These are phyloP conservation scores for Microcyclosporella mali DNA, from an alignment of 2,329 filamentous ascomycete genomes.

Conservation along the genomic window DNA sequence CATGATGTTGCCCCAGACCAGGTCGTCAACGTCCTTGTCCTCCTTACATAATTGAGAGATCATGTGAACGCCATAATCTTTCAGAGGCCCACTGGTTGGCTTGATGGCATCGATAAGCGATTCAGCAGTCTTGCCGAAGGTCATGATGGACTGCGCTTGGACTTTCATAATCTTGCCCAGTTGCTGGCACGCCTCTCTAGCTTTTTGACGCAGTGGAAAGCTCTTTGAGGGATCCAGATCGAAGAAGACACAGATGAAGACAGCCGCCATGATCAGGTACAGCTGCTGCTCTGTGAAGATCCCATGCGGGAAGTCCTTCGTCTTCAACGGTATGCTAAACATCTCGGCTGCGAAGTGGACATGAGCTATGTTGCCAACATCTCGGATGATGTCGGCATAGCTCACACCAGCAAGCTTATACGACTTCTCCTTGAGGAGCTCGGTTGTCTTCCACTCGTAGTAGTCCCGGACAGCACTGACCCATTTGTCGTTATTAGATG, in stretches of 20 bases:
- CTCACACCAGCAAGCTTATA: conserved; percentile 42
- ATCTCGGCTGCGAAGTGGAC: conserved; percentile 51
- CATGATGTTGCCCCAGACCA: conserved; percentile 54
- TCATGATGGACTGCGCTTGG: conserved; percentile 43
- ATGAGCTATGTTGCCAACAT: conserved; percentile 49
- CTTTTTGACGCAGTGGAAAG: conserved; percentile 47
- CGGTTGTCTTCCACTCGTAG: conserved; percentile 44
- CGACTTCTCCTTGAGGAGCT: conserved; percentile 40
- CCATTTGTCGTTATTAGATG: conserved; percentile 37
- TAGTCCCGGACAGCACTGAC: conserved; percentile 41
- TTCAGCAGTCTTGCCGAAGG: conserved; percentile 35
- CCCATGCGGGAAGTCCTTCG: conserved; percentile 42
- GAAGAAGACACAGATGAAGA: conserved; percentile 51
- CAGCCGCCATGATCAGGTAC: conserved; percentile 47
- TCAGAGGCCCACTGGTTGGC: conserved; percentile 36
- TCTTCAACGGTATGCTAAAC: conserved; percentile 53
- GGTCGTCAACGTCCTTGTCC: conserved; percentile 39
- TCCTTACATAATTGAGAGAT: conserved; percentile 48
- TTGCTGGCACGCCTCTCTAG: conserved; percentile 42
- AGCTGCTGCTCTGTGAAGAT: conserved; percentile 51
- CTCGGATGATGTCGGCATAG: conserved; percentile 45
- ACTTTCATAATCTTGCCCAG: conserved; percentile 47
- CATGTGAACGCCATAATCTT: conserved; percentile 51
- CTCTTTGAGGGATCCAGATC: conserved; percentile 49
- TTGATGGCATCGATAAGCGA: conserved; percentile 38